A percentile compares a stretch with the other conserved stretches of the same genome.
Conservation (phyloP, 2,329 filamentous ascomycete genomes). For the Venturia carpophila region DNA sequence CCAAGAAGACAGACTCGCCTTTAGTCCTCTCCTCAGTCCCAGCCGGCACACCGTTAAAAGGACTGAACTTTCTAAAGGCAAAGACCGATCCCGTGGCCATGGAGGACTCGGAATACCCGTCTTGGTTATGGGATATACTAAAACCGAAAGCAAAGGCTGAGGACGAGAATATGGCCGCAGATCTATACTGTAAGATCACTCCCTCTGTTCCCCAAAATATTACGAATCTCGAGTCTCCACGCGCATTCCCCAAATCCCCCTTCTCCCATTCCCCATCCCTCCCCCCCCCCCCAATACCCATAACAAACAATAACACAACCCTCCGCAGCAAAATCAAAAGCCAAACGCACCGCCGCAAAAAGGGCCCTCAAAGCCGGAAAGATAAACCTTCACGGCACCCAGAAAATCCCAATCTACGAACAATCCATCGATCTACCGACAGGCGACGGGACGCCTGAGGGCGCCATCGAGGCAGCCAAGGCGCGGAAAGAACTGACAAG, state of each 20-base stretch:
- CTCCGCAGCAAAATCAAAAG: slow-evolving; percentile 68
- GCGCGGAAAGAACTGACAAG: slow-evolving; percentile 57
- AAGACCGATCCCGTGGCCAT: slow-evolving; percentile 64
- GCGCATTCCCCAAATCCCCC: background rate
- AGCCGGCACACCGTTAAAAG: slow-evolving; percentile 62
- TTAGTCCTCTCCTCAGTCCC: slow-evolving; percentile 43
- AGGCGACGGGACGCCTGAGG: slow-evolving; percentile 41
- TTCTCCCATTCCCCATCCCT: no score
- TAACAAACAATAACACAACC: background rate
- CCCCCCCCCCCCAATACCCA: background rate
- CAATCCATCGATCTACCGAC: slow-evolving; percentile 67
- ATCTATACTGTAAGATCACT: slow-evolving; percentile 64
- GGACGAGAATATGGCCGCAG: slow-evolving; percentile 52
- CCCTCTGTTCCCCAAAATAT: background rate
- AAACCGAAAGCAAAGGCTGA: slow-evolving; percentile 49
- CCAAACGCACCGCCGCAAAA: slow-evolving; percentile 65
- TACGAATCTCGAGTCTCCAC: background rate
- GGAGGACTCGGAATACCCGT: slow-evolving; percentile 68
- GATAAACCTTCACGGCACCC: slow-evolving; percentile 58
- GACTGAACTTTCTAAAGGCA: slow-evolving; percentile 71
- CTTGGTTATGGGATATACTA: slow-evolving; percentile 71
- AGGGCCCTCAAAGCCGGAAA: slow-evolving; percentile 54
- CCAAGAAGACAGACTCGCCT: slow-evolving; percentile 24
- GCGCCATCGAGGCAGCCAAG: slow-evolving; percentile 37
- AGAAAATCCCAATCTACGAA: slow-evolving; percentile 63